Evolutionary conservation across 331 rosid genomes (phyloP).

Genomic region (Cydonia oblonga): DNA sequence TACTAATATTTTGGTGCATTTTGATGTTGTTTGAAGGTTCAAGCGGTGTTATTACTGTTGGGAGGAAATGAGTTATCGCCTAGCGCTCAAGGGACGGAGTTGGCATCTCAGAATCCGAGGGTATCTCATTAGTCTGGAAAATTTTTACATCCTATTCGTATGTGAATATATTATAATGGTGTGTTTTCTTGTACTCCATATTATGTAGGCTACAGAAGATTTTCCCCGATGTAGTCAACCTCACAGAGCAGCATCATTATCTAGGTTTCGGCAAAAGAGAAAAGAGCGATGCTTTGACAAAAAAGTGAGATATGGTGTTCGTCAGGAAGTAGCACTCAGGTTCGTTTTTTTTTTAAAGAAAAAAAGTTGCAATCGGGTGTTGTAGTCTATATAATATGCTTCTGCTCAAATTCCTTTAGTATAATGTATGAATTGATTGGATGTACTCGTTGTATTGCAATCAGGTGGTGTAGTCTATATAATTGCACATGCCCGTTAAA

Average conservation of each 20-base stretch:
- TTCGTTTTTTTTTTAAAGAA: neutral
- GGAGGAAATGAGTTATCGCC: conserved; percentile 68
- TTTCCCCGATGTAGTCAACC: conserved; percentile 64
- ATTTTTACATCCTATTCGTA: neutral
- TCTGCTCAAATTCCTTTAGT: conserved; percentile 7
- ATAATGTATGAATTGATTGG: neutral
- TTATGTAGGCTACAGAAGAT: conserved; percentile 38
- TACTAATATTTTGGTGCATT: neutral
- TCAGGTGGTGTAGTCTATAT: neutral
- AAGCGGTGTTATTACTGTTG: conserved; percentile 67
- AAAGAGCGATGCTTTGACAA: conserved; percentile 86
- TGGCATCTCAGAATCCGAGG: conserved; percentile 43
- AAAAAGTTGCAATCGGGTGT: neutral
- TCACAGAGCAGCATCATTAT: conserved; percentile 72
- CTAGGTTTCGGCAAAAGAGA: conserved; percentile 85
- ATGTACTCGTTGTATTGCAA: too few relatives aligned
- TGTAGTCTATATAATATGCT: conserved; percentile 16
- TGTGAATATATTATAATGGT: neutral
- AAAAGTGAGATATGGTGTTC: conserved; percentile 88
- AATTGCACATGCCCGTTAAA: neutral
- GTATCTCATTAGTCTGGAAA: conserved; percentile 27
- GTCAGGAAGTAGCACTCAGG: conserved; percentile 98
- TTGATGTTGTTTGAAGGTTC: conserved; percentile 47
- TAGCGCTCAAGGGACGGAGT: conserved; percentile 42
- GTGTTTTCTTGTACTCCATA: conserved; percentile 10